Conservation (phyloP, 2,329 filamentous ascomycete species). For the Colletotrichum trifolii region DNA sequence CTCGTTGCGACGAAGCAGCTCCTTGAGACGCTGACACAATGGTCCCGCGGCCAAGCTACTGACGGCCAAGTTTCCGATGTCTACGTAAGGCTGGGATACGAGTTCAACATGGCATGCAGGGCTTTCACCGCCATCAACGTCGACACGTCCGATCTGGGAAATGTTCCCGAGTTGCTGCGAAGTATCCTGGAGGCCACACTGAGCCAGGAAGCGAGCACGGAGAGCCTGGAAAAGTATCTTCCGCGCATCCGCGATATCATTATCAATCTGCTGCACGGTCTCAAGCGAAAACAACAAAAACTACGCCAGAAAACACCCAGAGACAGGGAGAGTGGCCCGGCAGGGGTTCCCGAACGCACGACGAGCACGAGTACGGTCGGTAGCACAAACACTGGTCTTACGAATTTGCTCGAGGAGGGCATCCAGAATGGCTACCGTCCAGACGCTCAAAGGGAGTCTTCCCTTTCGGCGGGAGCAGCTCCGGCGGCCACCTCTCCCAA, state of each 20-base stretch:
- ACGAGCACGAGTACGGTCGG: constrained; percentile 69
- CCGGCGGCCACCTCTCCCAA: constrained; percentile 56
- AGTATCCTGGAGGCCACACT: constrained; percentile 94
- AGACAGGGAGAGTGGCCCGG: constrained; percentile 62
- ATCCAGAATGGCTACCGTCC: constrained; percentile 64
- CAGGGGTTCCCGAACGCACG: constrained; percentile 57
- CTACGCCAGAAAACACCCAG: constrained; percentile 73
- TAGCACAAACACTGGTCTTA: constrained; percentile 68
- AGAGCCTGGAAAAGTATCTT: constrained; percentile 93
- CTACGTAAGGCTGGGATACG: constrained; percentile 95
- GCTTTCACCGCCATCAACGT: constrained; percentile 98
- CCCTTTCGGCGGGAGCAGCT: constrained; percentile 27
- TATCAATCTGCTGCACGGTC: constrained; percentile 93
- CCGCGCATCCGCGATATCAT: constrained; percentile 98
- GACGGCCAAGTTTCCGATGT: constrained; percentile 98
- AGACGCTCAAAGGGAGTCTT: constrained; percentile 42
- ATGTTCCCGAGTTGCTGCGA: constrained; percentile 90
- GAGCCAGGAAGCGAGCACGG: constrained; percentile 93
- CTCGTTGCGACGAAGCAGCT: constrained; percentile 98
- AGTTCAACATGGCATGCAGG: constrained; percentile 98
- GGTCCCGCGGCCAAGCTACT: constrained; percentile 91
- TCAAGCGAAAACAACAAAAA: constrained; percentile 97
- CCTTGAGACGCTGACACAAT: constrained; percentile 95
- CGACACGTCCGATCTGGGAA: constrained; percentile 92
- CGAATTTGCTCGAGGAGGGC: constrained; percentile 69